These are phyloP conservation scores for Colletotrichum echinochloae DNA, from an alignment of 2,329 filamentous ascomycete species.

Conservation along the genomic window DNA sequence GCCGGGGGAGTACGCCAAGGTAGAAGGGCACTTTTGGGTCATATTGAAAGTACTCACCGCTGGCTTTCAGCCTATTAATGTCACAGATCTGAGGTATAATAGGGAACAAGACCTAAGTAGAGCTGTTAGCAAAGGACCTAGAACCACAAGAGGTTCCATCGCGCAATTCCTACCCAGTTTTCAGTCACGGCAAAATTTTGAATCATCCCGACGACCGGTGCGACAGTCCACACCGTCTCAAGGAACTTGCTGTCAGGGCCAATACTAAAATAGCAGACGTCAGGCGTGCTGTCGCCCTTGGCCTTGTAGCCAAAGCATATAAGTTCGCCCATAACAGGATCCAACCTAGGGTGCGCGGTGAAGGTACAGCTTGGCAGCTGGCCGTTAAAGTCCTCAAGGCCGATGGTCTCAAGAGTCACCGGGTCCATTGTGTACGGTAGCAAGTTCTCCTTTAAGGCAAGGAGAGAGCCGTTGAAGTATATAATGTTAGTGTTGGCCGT, in stretches of 20 bases:
- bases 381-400: conserved; percentile 56
- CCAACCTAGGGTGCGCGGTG: conserved; percentile 58
- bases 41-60: conserved; percentile 56
- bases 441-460: conserved; percentile 62
- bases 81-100: conserved; percentile 32
- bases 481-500: conserved; percentile 65
- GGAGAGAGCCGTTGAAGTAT: conserved; percentile 59
- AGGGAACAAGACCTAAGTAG: conserved; percentile 21
- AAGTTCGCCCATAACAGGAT: conserved; percentile 55
- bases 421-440: conserved; percentile 57
- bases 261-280: conserved; percentile 53
- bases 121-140: not conserved
- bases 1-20: conserved; percentile 26
- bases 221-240: conserved; percentile 50
- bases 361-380: conserved; percentile 54
- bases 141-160: not conserved
- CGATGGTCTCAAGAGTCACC: conserved; percentile 55
- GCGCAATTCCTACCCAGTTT: conserved; percentile 50
- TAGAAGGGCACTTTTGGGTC: conserved; percentile 41
- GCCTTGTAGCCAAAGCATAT: conserved; percentile 57
- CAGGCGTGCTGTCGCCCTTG: conserved; percentile 53
- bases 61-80: conserved; percentile 47
- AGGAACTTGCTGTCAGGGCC: conserved; percentile 46
- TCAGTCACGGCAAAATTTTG: conserved; percentile 57
- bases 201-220: conserved; percentile 53